Base-by-base conservation (phyloP, 129 eudicot genomes). In the Gnaphalium uliginosum region DNA sequence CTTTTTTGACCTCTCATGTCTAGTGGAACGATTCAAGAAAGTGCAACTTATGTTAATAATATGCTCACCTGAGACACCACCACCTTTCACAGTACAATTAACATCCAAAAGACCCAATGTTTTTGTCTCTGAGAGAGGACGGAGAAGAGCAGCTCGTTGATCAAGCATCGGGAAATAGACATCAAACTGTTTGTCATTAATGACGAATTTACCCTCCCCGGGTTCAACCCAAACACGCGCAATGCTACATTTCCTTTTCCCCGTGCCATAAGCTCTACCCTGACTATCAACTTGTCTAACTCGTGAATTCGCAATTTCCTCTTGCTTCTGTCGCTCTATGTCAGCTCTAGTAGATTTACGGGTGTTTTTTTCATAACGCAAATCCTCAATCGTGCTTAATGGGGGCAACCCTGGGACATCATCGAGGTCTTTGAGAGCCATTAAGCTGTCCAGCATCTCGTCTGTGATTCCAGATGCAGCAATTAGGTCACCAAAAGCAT, bases 161-260 rank as follows among this genome's bases (percentile, higher is more conserved):
- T 93, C 98, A 72, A 93, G 92, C 98, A 90, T 87, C 0, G 98
- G 98, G 70, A 93, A 93, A 78, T 90, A 93, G 18, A 85, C 95
- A 78, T 93, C 98, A 76, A 90, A 90, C 27, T 93, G 95, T 69
- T 93, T 88, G 79, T 90, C 98, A 77, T 93, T 93, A 4, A 93
- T 82, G 19, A 76, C 48, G 61, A 90, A 93, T 51, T 86, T 88
- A 29, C 98, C 96, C 53, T 81, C 86, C 7, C 98, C 98, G 51
- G 98, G 98, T 76, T 93, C 84, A 81, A 93, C 76, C 96, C 98
- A 93, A 3, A 93, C 98, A 74, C 96, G 95, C 22, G 98, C 98
- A 68, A 93, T 86, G 65, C 98, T 89, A 77, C 98, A 93, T 80
- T 93, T 93, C 82, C 98, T 84, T 82, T 73, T 90, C 69, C 98